Conservation (phyloP, 441 rosid species). For the Croton laevigatus region DNA sequence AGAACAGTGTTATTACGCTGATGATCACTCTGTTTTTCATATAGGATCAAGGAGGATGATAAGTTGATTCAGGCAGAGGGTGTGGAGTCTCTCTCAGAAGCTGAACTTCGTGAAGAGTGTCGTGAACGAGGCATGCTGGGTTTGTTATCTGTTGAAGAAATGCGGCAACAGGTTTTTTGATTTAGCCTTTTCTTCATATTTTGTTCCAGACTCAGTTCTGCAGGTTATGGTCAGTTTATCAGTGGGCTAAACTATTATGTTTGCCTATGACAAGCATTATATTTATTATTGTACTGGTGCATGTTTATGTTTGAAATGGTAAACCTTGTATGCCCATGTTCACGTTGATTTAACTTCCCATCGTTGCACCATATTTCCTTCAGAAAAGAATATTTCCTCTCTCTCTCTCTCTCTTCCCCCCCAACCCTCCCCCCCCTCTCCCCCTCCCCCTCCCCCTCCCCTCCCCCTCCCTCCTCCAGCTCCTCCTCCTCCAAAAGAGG, state of each 20-base stretch:
- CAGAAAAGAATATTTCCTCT: too few relatives aligned
- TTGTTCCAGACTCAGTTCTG: not conserved
- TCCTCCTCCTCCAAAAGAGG: not conserved
- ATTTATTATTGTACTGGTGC: not conserved
- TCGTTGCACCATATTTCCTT: not conserved
- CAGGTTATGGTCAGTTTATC: not conserved
- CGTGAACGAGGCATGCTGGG: constrained; percentile 94
- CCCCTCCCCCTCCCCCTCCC: too few relatives aligned
- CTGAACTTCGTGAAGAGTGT: constrained; percentile 90
- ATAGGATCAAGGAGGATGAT: constrained; percentile 91
- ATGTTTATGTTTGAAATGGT: not conserved
- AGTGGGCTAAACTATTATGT: not conserved
- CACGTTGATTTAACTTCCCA: not conserved
- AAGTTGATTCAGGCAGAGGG: constrained; percentile 92
- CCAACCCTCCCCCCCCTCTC: too few relatives aligned
- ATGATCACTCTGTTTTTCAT: constrained; percentile 10
- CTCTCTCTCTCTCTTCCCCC: too few relatives aligned
- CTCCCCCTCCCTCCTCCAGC: too few relatives aligned
- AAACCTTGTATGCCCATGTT: not conserved
- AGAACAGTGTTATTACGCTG: not conserved
- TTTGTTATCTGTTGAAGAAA: constrained; percentile 84
- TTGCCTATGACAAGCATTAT: constrained; percentile 1
- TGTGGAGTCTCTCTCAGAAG: constrained; percentile 85
- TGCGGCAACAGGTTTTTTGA: constrained; percentile 70
- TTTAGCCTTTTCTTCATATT: not conserved